Conservation (phyloP, 2,329 filamentous ascomycete species). For the Rutstroemia sp. region DNA sequence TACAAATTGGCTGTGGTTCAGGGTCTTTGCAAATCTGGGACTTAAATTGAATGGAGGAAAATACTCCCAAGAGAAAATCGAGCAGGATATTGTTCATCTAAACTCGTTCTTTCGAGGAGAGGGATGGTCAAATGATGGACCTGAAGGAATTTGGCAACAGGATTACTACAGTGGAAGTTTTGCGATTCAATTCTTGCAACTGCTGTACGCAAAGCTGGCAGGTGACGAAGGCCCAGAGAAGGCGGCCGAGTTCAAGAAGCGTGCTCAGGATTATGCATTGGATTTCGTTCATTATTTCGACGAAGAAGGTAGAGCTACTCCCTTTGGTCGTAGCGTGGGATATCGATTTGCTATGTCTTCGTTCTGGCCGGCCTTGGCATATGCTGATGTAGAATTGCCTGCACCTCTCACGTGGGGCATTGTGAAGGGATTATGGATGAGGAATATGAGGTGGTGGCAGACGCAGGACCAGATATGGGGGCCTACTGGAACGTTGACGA, state of each 20-base stretch:
- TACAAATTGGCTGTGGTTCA: constrained; percentile 71
- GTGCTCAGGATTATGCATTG: constrained; percentile 58
- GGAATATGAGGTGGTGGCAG: constrained; percentile 75
- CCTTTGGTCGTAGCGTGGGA: constrained; percentile 70
- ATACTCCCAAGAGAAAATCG: constrained; percentile 61
- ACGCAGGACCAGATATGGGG: constrained; percentile 69
- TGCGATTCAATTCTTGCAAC: constrained; percentile 72
- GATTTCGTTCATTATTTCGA: constrained; percentile 75
- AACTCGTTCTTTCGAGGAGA: constrained; percentile 77
- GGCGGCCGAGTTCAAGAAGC: constrained; percentile 60
- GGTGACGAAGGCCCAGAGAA: constrained; percentile 58
- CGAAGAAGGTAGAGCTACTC: constrained; percentile 61
- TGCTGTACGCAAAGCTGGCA: constrained; percentile 67
- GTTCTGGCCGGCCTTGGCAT: constrained; percentile 73
- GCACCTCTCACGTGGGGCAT: constrained; percentile 69
- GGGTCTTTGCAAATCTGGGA: constrained; percentile 75
- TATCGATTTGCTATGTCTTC: constrained; percentile 84
- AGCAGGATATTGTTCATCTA: constrained; percentile 69
- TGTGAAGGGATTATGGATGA: constrained; percentile 66
- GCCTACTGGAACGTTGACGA: constrained; percentile 63
- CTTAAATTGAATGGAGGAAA: constrained; percentile 66
- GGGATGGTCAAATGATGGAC: constrained; percentile 78
- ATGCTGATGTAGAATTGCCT: constrained; percentile 66
- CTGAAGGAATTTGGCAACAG: constrained; percentile 73
- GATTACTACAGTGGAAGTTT: constrained; percentile 81